A percentile compares a stretch with the other conserved stretches of the same genome.
These are phyloP conservation scores for Hanseniaspora meyeri DNA, from an alignment of 805 yeast species.

Conservation along the genomic window DNA sequence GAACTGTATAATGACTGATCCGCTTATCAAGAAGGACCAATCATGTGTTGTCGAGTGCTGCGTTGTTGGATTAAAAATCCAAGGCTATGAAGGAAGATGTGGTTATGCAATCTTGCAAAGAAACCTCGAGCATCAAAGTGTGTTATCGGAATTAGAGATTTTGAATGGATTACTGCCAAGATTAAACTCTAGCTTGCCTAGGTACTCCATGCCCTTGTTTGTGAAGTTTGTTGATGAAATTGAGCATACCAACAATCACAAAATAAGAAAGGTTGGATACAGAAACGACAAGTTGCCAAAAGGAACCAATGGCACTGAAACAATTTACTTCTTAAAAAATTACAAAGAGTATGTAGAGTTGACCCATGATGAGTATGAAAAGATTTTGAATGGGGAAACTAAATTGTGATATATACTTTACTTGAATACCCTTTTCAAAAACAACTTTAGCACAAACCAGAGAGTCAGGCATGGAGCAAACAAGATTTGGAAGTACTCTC, in stretches of 20 bases:
- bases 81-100: slow-evolving; percentile 86
- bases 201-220: slow-evolving; percentile 76
- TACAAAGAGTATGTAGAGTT: slow-evolving; percentile 41
- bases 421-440: not conserved
- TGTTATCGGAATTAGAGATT: slow-evolving; percentile 24
- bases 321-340: slow-evolving; percentile 58
- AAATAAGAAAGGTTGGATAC: slow-evolving; percentile 57
- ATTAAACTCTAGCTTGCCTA: slow-evolving; percentile 45
- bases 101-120: slow-evolving; percentile 74
- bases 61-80: slow-evolving; percentile 78
- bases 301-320: slow-evolving; percentile 48
- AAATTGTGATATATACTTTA: slow-evolving; percentile 18
- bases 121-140: slow-evolving; percentile 21
- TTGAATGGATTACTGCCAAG: slow-evolving; percentile 31
- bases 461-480: slow-evolving; percentile 16
- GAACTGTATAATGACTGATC: slow-evolving; percentile 38
- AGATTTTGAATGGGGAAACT: slow-evolving; percentile 22
- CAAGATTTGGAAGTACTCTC: slow-evolving; percentile 18
- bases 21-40: slow-evolving; percentile 15
- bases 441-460: not conserved
- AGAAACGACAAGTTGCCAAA: slow-evolving; percentile 58
- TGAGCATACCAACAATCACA: slow-evolving; percentile 66
- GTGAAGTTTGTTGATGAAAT: slow-evolving; percentile 54
- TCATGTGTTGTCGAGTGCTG: slow-evolving; percentile 47
- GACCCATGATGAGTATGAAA: slow-evolving; percentile 45